Base-by-base conservation (phyloP, 2,329 filamentous ascomycete genomes). In the Aspergillus sojae region DNA sequence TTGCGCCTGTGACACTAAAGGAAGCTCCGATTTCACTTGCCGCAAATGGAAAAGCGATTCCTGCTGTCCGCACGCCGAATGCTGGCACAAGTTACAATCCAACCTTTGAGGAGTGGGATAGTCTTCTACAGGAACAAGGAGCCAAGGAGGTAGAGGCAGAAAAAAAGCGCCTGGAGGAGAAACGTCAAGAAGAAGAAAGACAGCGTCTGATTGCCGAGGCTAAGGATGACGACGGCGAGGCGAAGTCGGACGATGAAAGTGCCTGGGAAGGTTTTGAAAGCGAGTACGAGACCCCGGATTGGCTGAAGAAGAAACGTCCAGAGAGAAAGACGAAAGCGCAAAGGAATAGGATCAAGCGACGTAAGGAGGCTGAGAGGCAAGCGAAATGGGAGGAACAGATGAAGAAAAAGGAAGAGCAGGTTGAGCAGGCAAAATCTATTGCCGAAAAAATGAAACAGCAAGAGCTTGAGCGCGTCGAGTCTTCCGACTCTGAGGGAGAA, bases 61-160 rank as follows among this genome's bases (percentile, higher is more conserved):
- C 92, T 1, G 89, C 93, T 3, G 91, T 99, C 0, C 84, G 86
- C 65, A 91, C 89, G 72, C 95, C 95, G 1, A 85, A 88, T 7
- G 92, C 90, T 19, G 93, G 92, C 63, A 92, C 90, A 77, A 96
- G 92, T 71, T 99, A 99, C 82, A 99, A 99, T 76, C 95, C 95
- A 0, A 82, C 87, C 6, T 96, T 96, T 70, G 86, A 88, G 67
- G 93, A 97, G 67, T 99, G 96, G 85, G 90, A 94, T 71, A 84
- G 87, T 10, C 86, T 94, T 19, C 81, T 97, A 52, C 84, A 86
- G 23, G 83, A 87, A 48, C 92, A 96, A 78, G 91, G 92, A 53
- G 85, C 89, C 61, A 92, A 91, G 78, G 94, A 91, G 16, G 83
- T 97, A 2, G 91, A 90, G 67, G 87, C 89, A 0, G 94, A 98